Base-by-base conservation (phyloP, 768 basidiomycete genomes). In the Suillus subalutaceus region DNA sequence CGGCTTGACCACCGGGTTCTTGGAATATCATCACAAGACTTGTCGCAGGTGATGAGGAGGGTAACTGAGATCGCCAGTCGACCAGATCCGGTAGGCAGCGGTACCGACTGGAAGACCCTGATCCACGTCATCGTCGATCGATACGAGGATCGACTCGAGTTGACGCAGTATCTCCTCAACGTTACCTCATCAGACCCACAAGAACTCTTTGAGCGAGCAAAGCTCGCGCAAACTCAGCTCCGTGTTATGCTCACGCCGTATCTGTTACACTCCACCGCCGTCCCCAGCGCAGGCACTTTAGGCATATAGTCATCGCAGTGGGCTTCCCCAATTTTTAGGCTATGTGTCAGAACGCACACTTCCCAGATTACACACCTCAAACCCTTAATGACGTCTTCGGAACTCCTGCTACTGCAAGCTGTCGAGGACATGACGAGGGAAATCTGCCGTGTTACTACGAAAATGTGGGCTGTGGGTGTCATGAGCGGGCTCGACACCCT, bases 381-480 rank as follows among this genome's bases (percentile, higher is more conserved):
- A 56, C 55, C 65, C 15, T 62, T 62, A 0, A 66, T 80, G 67
- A 75, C 78, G 0, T n/a, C 64, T 26, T 74, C 76, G 6, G 79
- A 81, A 66, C 60, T 30, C 0, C 37, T 77, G 32, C 68, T 81
- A 30, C 66, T 79, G 5, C 62, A 55, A 6, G 73, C 66, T 6
- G 30, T 81, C 3, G 72, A 72, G 20, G 81, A 72, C 5, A 83
- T 81, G 0, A 78, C 66, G 2, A 76, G 72, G 44, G 84, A 86
- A 68, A 83, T 85, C 32, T 86, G 84, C 64, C 76, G 83, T 0
- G 79, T 81, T 0, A 66, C 82, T 40, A 82, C 83, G 5, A 74
- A n/a, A 70, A 78, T 86, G 69, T 86, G 85, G 85, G 82, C 82
- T 0, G 72, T 80, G 6, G 85, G 83, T 2, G 67, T 70, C 6